Evolutionary conservation across 2,329 filamentous ascomycete species (phyloP), one percentile per base, ranked within the genome.

Genomic region (Fusarium coffeatum): DNA sequence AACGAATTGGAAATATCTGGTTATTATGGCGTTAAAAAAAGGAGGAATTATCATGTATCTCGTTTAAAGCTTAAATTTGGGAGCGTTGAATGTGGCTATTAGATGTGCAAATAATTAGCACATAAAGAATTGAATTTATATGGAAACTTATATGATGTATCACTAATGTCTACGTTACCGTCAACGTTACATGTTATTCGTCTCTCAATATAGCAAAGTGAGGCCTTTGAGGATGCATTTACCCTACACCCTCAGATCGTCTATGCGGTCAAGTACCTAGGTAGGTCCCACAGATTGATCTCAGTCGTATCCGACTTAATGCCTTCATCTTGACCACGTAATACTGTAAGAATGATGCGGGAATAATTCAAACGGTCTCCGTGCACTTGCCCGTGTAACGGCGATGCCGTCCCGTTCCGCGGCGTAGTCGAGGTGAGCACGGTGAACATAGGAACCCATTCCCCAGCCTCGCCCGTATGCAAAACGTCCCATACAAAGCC

Each of bases 401-500:
- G 69, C 56, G 50, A 69, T 50, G 58, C 69, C 71, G 66, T 56
- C 45, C 49, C 40, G 45, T 64, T 64, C 65, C 53, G 49, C 47
- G 72, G 60, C 56, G 53, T 59, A 59, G 64, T 57, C 49, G 65
- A 73, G 68, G 65, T 72, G 56, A 73, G 69, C 62, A 61, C 60
- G 66, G 64, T 67, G 64, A 74, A 41, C 56, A 47, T 62, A 59
- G 59, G 59, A 74, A 51, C 55, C 46, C 23, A 55, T 50, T 50
- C 45, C 42, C 55, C 30, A 53, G 47, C 59, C 34, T 64, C 40
- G 41, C n/a, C 11, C 7, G 22, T 37, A 40, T 37, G 30, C 18
- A 53, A 72, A 75, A 73, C 72, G 66, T 71, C 58, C 71, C 71
- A 74, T 69, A 46, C 37, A 42, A 43, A 57, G 58, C 48, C 40